Conservation (phyloP, 768 basidiomycete species). For the Cantharellus anzutake region DNA sequence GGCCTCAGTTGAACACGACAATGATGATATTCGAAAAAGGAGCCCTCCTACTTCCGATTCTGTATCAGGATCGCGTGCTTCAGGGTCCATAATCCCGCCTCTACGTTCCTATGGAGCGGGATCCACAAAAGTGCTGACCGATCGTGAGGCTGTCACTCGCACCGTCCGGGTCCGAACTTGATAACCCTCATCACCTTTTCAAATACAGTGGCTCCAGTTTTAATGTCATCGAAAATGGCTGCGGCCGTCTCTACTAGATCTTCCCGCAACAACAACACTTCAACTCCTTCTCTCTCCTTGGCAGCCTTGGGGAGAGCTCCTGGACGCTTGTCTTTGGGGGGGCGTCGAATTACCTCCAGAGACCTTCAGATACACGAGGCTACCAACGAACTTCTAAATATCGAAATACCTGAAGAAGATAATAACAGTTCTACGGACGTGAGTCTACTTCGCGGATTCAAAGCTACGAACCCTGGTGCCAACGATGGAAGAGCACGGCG, state of each 20-base stretch:
- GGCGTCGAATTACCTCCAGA: conserved; percentile 55
- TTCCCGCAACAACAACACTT: conserved; percentile 11
- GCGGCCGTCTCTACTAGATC: conserved; percentile 39
- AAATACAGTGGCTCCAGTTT: conserved; percentile 55
- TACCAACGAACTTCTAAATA: conserved; percentile 51
- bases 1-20: no score
- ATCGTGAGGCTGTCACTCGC: conserved; percentile 30
- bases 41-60: not conserved
- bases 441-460: conserved; percentile 77
- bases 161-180: not conserved
- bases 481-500: conserved; percentile 59
- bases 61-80: not conserved
- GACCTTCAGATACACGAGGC: conserved; percentile 74
- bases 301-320: conserved; percentile 66
- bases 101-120: not conserved
- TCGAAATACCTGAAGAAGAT: conserved; percentile 54
- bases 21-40: no score
- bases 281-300: conserved; percentile 32
- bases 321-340: conserved; percentile 41
- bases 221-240: conserved; percentile 77
- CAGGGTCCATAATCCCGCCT: not conserved
- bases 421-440: conserved; percentile 42
- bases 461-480: conserved; percentile 84
- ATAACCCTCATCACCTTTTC: conserved; percentile 1
- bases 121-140: conserved; percentile 52